A percentile compares a stretch with the other conserved stretches of the same genome.
phyloP scores from a whole-genome alignment of 2,329 filamentous ascomycete genomes.

The Parascedosporium putredinis region DNA sequence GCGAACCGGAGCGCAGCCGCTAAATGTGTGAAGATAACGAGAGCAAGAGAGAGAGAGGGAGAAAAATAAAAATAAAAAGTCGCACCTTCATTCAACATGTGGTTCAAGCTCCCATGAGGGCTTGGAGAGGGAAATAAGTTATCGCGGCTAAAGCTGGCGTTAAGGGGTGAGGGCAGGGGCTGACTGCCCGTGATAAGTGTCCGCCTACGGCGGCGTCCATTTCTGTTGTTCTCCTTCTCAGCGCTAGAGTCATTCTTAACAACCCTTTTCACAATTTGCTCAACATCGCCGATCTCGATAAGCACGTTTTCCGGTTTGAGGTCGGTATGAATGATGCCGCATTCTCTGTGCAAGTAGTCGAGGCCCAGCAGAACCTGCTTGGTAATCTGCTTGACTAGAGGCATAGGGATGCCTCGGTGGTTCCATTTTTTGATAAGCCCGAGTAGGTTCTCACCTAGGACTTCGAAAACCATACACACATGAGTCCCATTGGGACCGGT shows the following conservation, averaged over 20 bases:
- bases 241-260: conserved; percentile 63
- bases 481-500: conserved; percentile 93
- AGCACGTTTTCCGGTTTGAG: conserved; percentile 96
- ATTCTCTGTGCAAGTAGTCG: conserved; percentile 94
- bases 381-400: conserved; percentile 94
- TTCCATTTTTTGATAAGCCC: conserved; percentile 98
- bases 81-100: conserved; percentile 72
- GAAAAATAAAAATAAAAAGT: no score
- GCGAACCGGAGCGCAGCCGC: no score
- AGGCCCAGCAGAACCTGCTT: conserved; percentile 94
- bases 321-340: conserved; percentile 97
- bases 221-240: conserved; percentile 82
- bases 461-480: conserved; percentile 99
- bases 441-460: conserved; percentile 86
- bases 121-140: conserved; percentile 58
- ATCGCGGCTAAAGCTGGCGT: conserved; percentile 75
- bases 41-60: no score
- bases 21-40: no score
- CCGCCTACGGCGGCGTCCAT: conserved; percentile 77
- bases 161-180: conserved; percentile 86
- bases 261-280: conserved; percentile 94
- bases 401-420: conserved; percentile 91
- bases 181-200: conserved; percentile 97
- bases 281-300: conserved; percentile 97
- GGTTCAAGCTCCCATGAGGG: conserved; percentile 68